A percentile compares a stretch with the other conserved stretches of the same genome.
Evolutionary conservation across 2,329 filamentous ascomycete genomes (phyloP).

Genomic region (Alternaria sp.): DNA sequence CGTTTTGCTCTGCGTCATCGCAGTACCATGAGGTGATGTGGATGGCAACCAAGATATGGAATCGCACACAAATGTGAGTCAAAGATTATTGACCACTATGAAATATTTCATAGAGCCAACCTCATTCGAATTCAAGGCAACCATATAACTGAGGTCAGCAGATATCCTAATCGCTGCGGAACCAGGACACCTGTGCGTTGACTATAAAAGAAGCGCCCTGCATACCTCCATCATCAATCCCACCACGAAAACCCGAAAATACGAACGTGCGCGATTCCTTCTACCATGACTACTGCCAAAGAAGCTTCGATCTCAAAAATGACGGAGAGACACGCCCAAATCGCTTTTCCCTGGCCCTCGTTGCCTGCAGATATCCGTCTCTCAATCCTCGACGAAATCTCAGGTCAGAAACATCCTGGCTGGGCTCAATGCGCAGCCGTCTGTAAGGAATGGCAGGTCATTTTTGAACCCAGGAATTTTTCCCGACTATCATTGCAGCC

Average conservation of each 20-base stretch:
- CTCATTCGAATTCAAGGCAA: not conserved
- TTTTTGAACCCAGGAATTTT: constrained; percentile 28
- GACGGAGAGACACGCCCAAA: constrained; percentile 7
- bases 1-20: not conserved
- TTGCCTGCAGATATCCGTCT: constrained; percentile 28
- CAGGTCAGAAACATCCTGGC: constrained; percentile 23
- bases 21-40: not conserved
- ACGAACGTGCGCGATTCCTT: not conserved
- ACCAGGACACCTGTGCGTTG: not conserved
- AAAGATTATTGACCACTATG: not conserved
- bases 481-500: constrained; percentile 22
- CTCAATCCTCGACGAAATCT: constrained; percentile 25
- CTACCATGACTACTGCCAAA: not conserved
- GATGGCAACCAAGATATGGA: not conserved
- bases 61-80: not conserved
- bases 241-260: not conserved
- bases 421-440: constrained; percentile 26
- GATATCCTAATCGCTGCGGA: not conserved
- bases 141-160: not conserved
- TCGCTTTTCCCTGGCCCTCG: constrained; percentile 21
- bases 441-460: constrained; percentile 27
- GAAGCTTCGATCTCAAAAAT: not conserved
- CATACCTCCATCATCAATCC: not conserved
- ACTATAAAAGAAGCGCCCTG: not conserved
- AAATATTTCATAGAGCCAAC: not conserved